Evolutionary conservation across 305 asterid genomes (phyloP), one percentile per base, ranked within the genome.

Genomic region (Vinca major): DNA sequence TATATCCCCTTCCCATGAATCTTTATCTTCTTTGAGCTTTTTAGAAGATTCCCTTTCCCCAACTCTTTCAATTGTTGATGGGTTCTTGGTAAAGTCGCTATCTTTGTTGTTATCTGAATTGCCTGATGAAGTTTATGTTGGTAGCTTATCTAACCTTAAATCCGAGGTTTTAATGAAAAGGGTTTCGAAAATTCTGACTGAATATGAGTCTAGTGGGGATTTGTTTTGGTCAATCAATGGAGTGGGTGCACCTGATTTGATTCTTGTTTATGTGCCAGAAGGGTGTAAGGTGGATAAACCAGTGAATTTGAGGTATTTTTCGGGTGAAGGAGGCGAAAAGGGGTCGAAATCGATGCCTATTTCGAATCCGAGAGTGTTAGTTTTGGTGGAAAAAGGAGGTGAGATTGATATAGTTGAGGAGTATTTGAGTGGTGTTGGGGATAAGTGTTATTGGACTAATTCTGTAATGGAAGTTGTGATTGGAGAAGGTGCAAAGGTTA

Each of bases 171-270:
- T 86, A 51, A 57, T 81, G 84, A 80, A 85, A 52, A 87, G 82
- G 85, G 95, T 90, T 62, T 84, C 86, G 53, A 80, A 82, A 43
- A 79, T 76, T 74, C 81, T 90, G 65, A 81, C 86, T 57, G 83
- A 80, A 40, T 81, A 80, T 72, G 82, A 81, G 16, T 75, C 90
- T 17, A 54, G 80, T 80, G 96, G 98, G 64, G 98, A 93, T 77
- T 71, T 90, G 83, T 90, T 93, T 84, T 90, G 90, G 91, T 90
- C 88, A 36, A 86, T 92, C 67, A 92, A 90, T 71, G 98, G 98
- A 37, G 92, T 90, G 62, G 98, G 98, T 68, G 85, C 98, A 52
- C 87, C 91, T 36, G 97, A 93, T 74, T 64, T 87, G 86, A 69
- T 89, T 67, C 78, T 93, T 50, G 85, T 90, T n/a, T 84, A 90